phyloP scores from a whole-genome alignment of 176 grass and related monocot species.

The Aegilops bicornis region DNA sequence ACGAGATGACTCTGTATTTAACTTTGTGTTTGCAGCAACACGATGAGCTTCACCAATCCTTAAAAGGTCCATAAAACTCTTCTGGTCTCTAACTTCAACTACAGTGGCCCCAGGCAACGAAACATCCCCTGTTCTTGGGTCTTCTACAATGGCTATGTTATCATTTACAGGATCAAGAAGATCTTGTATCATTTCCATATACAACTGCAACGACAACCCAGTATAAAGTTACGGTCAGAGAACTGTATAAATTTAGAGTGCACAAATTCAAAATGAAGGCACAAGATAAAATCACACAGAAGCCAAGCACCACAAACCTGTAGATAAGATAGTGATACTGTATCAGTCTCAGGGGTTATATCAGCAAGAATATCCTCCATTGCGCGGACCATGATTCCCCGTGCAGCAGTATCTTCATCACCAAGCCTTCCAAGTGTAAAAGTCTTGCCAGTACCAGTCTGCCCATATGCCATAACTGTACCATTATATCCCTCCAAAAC shows the following conservation, averaged over 20 bases:
- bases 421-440: conserved; percentile 99
- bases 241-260: conserved; percentile 14
- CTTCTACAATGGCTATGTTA: conserved; percentile 98
- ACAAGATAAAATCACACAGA: conserved; percentile 2
- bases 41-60: conserved; percentile 94
- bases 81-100: conserved; percentile 93
- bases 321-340: conserved; percentile 88
- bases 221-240: conserved; percentile 4
- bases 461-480: conserved; percentile 99
- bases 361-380: conserved; percentile 99
- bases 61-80: conserved; percentile 88
- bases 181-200: conserved; percentile 99
- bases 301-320: conserved; percentile 56
- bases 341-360: conserved; percentile 69
- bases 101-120: conserved; percentile 84
- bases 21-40: conserved; percentile 94
- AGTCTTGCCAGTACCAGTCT: conserved; percentile 99
- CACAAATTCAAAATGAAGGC: not conserved
- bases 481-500: conserved; percentile 99
- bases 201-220: conserved; percentile 58
- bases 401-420: conserved; percentile 91
- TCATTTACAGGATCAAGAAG: conserved; percentile 98
- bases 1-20: conserved; percentile 97
- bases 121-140: conserved; percentile 95
- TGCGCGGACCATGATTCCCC: conserved; percentile 98